Evolutionary conservation across 2,329 filamentous ascomycete species (phyloP), one percentile per base, ranked within the genome.

Genomic region (Alternaria sp.): DNA sequence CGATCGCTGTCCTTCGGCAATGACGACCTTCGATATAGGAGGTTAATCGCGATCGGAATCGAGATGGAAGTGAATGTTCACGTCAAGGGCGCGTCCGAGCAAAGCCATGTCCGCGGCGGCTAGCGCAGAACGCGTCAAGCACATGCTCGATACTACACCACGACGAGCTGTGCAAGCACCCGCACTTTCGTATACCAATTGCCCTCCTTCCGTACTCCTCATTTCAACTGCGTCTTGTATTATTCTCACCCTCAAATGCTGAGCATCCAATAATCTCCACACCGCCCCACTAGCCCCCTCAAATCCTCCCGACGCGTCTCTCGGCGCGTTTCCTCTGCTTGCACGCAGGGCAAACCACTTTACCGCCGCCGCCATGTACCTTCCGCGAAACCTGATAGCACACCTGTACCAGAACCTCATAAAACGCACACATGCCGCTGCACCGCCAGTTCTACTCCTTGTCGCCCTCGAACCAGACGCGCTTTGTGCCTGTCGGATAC

Each of bases 401-500:
- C 93, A 94, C 71, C 88, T 98, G 71, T 99, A 99, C 83, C 86
- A 86, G 60, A 91, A 97, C 79, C 90, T 99, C 56, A 88, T 96
- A 77, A 87, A 86, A 77, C 90, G 91, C 42, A 90, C 93, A 66
- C 92, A 97, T 75, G 90, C 93, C n/a, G 87, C 94, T 51, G 95
- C 93, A 17, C 91, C 94, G 37, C 93, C 93, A 0, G 92, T 98
- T 53, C 85, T 98, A 26, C 87, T 99, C 63, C 90, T 99, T 56
- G 93, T 93, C 65, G 91, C 94, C 34, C 90, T 98, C 75, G 94
- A 97, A 74, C 93, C 95, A 54, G 95, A 99, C 80, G 91, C 95
- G 63, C 87, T 99, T 62, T 98, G 94, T 79, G 95, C 93, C 62
- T 96, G 93, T 77, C 92, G 93, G 61, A 97, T 99, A 61, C 87